A percentile compares a stretch with the other conserved stretches of the same genome.
Conservation (phyloP, 2,329 filamentous ascomycete species). For the Aspergillus melleus region DNA sequence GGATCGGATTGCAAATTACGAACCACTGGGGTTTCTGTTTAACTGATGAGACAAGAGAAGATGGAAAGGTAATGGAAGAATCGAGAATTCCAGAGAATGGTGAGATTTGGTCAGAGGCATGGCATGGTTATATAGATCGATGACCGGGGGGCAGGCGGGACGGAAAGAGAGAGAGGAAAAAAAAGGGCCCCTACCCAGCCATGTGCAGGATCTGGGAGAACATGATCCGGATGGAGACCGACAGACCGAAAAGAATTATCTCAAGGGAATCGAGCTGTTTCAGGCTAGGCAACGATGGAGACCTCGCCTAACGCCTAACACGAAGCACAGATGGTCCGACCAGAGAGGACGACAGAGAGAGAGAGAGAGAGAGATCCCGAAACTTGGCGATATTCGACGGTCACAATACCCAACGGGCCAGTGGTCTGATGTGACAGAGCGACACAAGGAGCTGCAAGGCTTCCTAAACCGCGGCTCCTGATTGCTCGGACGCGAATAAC, state of each 20-base stretch:
- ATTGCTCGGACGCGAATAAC: background rate
- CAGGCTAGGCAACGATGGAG: slow-evolving; percentile 1
- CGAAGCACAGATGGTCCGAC: slow-evolving; percentile 1
- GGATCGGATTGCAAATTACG: background rate
- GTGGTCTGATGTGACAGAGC: slow-evolving; percentile 11
- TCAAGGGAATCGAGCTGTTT: slow-evolving; percentile 1
- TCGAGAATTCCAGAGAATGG: slow-evolving; percentile 5
- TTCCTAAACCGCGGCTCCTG: background rate
- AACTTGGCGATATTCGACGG: slow-evolving; percentile 2
- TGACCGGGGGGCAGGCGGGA: background rate
- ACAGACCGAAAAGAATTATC: background rate
- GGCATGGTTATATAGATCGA: slow-evolving; percentile 21
- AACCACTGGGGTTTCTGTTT: slow-evolving; percentile 11
- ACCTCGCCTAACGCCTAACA: slow-evolving; percentile 6
- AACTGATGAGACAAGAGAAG: background rate
- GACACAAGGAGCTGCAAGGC: background rate
- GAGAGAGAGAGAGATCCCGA: slow-evolving; percentile 6
- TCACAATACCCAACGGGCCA: background rate
- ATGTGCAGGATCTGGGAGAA: background rate
- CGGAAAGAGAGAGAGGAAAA: background rate
- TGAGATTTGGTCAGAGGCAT: slow-evolving; percentile 12
- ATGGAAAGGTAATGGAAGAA: slow-evolving; percentile 8
- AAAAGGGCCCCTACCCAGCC: background rate
- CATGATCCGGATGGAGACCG: background rate
- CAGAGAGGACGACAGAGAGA: background rate